Percentiles rank a stretch among this genome's conserved stretches.
phyloP scores from a whole-genome alignment of 495 filamentous ascomycete species.

The Trichoderma asperelloides region DNA sequence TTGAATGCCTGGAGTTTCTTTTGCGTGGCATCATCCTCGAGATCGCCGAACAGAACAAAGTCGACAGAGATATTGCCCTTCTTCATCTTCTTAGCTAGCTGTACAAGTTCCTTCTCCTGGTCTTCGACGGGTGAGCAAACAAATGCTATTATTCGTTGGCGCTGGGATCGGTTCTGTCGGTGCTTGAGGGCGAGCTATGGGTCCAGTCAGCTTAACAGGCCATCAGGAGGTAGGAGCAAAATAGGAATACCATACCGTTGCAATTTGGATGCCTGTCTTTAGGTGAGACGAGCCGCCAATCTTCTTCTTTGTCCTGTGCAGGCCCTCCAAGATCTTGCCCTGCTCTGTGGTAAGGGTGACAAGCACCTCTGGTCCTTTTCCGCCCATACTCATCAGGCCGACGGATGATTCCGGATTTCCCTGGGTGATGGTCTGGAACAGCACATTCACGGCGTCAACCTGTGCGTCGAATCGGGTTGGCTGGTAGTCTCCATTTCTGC shows the following conservation, averaged over 20 bases:
- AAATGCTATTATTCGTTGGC: conserved; percentile 92
- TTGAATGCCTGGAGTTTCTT: conserved; percentile 86
- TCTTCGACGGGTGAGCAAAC: conserved; percentile 87
- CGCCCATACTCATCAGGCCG: conserved; percentile 97
- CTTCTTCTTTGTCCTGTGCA: conserved; percentile 95
- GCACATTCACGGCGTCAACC: conserved; percentile 84
- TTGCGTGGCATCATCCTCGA: conserved; percentile 79
- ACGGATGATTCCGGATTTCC: conserved; percentile 94
- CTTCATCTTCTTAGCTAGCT: conserved; percentile 96
- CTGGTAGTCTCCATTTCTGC: conserved; percentile 92
- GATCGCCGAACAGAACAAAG: conserved; percentile 87
- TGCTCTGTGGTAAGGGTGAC: conserved; percentile 93
- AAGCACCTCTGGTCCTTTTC: conserved; percentile 90
- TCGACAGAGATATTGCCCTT: conserved; percentile 88
- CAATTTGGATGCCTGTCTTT: conserved; percentile 87
- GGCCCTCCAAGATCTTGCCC: conserved; percentile 85
- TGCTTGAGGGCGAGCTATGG: conserved; percentile 93
- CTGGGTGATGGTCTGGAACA: conserved; percentile 89
- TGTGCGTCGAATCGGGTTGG: conserved; percentile 94
- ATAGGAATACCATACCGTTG: conserved; percentile 55
- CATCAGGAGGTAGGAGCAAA: not conserved
- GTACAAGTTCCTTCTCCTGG: conserved; percentile 76
- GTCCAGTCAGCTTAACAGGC: not conserved
- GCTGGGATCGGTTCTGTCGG: conserved; percentile 90
- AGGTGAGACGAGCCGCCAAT: conserved; percentile 81